These are phyloP conservation scores for Sporormia fimetaria DNA, from an alignment of 495 filamentous ascomycete genomes.

Conservation along the genomic window DNA sequence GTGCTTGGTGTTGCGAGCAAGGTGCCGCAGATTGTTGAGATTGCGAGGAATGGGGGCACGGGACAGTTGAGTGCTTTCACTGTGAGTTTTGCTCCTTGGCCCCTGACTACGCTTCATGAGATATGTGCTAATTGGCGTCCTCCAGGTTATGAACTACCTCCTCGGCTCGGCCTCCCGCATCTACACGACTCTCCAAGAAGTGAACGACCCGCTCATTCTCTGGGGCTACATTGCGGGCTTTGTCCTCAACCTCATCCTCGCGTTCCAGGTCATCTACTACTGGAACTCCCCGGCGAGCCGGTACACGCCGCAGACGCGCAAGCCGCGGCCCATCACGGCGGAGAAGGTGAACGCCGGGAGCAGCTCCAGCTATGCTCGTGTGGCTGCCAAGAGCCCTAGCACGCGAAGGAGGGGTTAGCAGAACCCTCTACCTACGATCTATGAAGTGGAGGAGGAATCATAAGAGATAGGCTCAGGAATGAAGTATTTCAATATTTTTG, in stretches of 20 bases:
- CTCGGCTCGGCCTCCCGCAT: conserved; percentile 81
- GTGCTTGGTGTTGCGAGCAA: conserved; percentile 76
- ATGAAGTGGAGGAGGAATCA: too few relatives aligned
- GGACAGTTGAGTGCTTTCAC: conserved; percentile 94
- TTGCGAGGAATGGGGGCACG: conserved; percentile 74
- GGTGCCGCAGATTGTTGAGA: conserved; percentile 77
- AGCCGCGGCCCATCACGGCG: conserved; percentile 11
- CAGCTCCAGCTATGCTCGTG: conserved; percentile 4
- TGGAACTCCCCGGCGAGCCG: conserved; percentile 66
- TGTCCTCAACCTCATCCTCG: conserved; percentile 73
- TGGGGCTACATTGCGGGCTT: conserved; percentile 88
- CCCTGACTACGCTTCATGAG: background rate
- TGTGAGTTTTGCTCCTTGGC: conserved; percentile 43
- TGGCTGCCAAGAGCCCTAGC: conserved; percentile 19
- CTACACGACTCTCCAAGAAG: conserved; percentile 93
- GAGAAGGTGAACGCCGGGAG: conserved; percentile 5
- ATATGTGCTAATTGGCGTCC: background rate
- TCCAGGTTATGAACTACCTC: conserved; percentile 94
- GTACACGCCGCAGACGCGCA: conserved; percentile 27
- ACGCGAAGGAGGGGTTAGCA: conserved; percentile 18
- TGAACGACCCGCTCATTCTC: conserved; percentile 87
- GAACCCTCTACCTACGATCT: too few relatives aligned
- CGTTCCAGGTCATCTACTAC: conserved; percentile 88
- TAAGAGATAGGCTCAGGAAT: too few relatives aligned
- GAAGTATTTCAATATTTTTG: too few relatives aligned